Conservation (phyloP, 2,329 filamentous ascomycete genomes). For the Colletotrichum cuscutae region DNA sequence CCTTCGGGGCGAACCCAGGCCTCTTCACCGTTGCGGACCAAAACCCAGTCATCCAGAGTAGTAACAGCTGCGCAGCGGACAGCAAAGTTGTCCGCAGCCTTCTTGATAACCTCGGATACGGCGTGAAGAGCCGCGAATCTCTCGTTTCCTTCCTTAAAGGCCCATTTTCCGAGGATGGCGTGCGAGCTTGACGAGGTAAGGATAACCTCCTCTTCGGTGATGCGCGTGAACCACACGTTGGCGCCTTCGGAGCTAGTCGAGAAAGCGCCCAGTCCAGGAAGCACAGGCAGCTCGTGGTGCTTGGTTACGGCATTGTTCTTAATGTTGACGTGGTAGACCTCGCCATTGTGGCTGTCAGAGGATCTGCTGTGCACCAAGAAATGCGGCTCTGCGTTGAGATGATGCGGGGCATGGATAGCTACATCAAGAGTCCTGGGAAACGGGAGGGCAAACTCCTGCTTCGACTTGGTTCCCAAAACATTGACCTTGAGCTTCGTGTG, state of each 20-base stretch:
- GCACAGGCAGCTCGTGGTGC: conserved; percentile 80
- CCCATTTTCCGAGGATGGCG: conserved; percentile 80
- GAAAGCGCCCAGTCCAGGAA: conserved; percentile 78
- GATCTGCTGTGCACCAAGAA: conserved; percentile 88
- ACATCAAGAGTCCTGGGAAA: conserved; percentile 58
- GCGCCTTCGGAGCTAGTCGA: conserved; percentile 80
- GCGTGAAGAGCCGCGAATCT: conserved; percentile 69
- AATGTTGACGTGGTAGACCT: conserved; percentile 85
- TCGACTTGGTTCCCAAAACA: conserved; percentile 70
- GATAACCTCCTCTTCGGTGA: conserved; percentile 78
- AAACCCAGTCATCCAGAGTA: conserved; percentile 78
- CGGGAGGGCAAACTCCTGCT: conserved; percentile 64
- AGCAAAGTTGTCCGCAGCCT: conserved; percentile 74
- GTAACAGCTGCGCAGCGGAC: conserved; percentile 80
- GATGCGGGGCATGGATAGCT: conserved; percentile 79
- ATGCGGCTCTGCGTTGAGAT: conserved; percentile 78
- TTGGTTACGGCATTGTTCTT: conserved; percentile 76
- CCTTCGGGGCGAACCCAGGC: conserved; percentile 87
- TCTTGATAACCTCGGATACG: conserved; percentile 85
- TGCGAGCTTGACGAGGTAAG: conserved; percentile 82
- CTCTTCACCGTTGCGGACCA: conserved; percentile 83
- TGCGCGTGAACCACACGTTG: conserved; percentile 89
- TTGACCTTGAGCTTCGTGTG: conserved; percentile 75
- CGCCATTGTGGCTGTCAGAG: conserved; percentile 77
- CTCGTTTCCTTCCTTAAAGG: conserved; percentile 57